Evolutionary conservation across 2,329 filamentous ascomycete genomes (phyloP).

Genomic region (Aspergillus persii): DNA sequence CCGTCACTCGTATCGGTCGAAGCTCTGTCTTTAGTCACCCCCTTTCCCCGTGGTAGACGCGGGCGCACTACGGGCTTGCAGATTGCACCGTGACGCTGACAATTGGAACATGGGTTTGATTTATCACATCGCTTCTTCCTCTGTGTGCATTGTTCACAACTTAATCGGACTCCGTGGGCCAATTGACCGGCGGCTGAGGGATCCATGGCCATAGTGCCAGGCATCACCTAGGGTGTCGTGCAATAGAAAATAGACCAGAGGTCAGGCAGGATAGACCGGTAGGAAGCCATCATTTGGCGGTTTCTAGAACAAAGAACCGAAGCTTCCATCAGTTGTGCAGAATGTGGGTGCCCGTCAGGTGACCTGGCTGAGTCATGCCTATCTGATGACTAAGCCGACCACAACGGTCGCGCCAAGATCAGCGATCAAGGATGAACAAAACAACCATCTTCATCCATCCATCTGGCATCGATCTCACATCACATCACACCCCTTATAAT

Average conservation of each 20-base stretch:
- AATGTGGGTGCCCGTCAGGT: no score
- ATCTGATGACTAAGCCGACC: no score
- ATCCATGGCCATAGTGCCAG: neutral
- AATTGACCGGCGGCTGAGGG: neutral
- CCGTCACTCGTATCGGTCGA: conserved; percentile 10
- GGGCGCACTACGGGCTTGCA: conserved; percentile 33
- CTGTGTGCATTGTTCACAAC: conserved; percentile 31
- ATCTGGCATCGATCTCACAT: no score
- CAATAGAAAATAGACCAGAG: no score
- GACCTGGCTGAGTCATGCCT: no score
- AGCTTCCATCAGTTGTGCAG: neutral
- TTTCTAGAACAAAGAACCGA: neutral
- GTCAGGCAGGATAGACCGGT: no score
- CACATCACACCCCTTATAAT: no score
- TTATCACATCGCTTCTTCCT: conserved; percentile 38
- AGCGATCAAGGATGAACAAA: no score
- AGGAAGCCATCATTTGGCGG: neutral
- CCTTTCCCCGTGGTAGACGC: conserved; percentile 31
- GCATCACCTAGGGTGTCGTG: neutral
- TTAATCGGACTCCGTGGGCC: conserved; percentile 23
- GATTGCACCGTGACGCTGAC: conserved; percentile 20
- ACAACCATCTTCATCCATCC: no score
- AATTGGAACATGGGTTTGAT: conserved; percentile 31
- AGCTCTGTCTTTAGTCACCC: conserved; percentile 11
- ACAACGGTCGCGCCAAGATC: no score